Evolutionary conservation across 345 rosid genomes (phyloP), one percentile per base, ranked within the genome.

Genomic region (Citrus medica): DNA sequence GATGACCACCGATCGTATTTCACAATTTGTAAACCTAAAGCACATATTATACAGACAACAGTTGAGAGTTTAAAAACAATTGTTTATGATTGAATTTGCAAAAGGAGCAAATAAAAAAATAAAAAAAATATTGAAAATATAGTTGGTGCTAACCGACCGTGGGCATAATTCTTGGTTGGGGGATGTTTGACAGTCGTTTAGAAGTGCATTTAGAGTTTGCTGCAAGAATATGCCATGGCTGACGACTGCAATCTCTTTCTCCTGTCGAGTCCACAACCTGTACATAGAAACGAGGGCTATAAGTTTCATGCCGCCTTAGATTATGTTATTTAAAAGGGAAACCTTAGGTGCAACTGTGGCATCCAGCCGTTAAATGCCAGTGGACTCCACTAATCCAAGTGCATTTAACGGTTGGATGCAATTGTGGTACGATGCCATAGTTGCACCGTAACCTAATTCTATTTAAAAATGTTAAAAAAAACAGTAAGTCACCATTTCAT

Each of bases 221-320:
- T 86, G 89, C 81, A 95, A 85, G 83, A 93, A 89, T 16, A 88
- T 88, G 14, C 95, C 86, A 51, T 93, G 98, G 81, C 91, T 86
- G 8, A 95, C 96, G 22, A 95, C 53, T 62, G 92, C 99, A 66
- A 95, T 89, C 80, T 95, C 94, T 79, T 85, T 89, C 88, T 95
- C 99, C 64, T 86, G 87, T 25, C 97, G 82, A 56, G 92, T 86
- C 89, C 92, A 87, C 82, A 92, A 40, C 98, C 98, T 92, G 77
- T 9, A 78, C 21, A 65, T 32, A 59, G 17, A 46, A 13, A 1
- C 1, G 19, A 76, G 17, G 30, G 4, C 27, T 14, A 4, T 24
- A 46, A 21, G 21, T 33, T 55, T 16, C 22, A 17, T 5, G 58
- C 17, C 17, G 17, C 16, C 51, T 3, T 2, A 5, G 51, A 46